phyloP scores from a whole-genome alignment of 352 stramenopile species.

The Elongisporangium prolatum region DNA sequence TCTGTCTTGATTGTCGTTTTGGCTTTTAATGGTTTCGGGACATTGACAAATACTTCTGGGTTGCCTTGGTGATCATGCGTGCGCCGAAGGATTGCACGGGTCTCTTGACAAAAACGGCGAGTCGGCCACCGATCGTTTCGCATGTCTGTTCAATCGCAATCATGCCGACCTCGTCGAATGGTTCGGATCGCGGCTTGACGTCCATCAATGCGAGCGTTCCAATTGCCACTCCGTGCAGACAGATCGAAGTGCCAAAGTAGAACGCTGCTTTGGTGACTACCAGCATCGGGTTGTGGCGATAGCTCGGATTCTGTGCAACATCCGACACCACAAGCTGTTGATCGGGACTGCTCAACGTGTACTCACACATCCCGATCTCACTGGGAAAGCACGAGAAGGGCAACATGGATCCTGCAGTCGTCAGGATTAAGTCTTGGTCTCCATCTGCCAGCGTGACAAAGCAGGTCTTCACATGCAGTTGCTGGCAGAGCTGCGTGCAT shows the following conservation, averaged over 20 bases:
- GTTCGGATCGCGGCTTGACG: not conserved
- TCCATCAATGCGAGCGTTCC: slow-evolving; percentile 18
- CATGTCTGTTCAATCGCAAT: slow-evolving; percentile 1
- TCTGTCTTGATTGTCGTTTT: not conserved
- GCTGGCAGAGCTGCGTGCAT: slow-evolving; percentile 5
- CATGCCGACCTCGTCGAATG: slow-evolving; percentile 3
- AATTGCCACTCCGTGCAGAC: slow-evolving; percentile 10
- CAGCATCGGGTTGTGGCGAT: slow-evolving; percentile 22
- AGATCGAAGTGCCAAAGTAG: slow-evolving; percentile 14
- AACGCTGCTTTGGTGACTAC: slow-evolving; percentile 14
- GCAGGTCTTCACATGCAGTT: slow-evolving; percentile 5
- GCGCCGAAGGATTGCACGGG: not conserved
- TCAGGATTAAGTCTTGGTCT: slow-evolving; percentile 19
- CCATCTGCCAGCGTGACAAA: slow-evolving; percentile 16
- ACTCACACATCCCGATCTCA: slow-evolving; percentile 27
- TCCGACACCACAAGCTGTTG: slow-evolving; percentile 9
- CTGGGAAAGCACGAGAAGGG: slow-evolving; percentile 22
- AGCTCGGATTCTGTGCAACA: slow-evolving; percentile 3
- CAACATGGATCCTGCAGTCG: slow-evolving; percentile 15
- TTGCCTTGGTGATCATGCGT: not conserved
- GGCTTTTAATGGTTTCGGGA: not conserved
- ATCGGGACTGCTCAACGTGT: slow-evolving; percentile 9
- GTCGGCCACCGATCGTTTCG: slow-evolving; percentile 4
- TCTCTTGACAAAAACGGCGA: slow-evolving; percentile 1
- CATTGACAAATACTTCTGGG: not conserved